Evolutionary conservation across 1,139 yeast genomes (phyloP), one percentile per base, ranked within the genome.

Genomic region (Zygoascus hellenicus): DNA sequence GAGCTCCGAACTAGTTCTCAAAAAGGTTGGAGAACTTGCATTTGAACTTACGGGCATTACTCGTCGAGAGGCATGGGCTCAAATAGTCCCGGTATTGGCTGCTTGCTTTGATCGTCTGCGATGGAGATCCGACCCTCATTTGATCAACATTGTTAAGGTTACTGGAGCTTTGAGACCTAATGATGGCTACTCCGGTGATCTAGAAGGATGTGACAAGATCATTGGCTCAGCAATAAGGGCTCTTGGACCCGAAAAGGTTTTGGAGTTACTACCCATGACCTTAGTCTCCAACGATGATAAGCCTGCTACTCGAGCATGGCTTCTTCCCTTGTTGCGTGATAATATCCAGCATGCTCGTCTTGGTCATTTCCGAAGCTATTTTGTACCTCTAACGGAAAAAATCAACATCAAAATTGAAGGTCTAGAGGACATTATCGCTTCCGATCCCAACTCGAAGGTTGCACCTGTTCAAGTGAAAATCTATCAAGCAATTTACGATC

Each of bases 141-240:
- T 85, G 63, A 67, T 84, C 50, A 72, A 72, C 34, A 77, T 83
- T 36, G 68, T 92, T 54, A 81, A 80, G 54, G 75, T 80, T 22
- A 82, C 90, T 46, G 98, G 97, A 54, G 80, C 80, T 47, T 81
- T 96, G 84, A 76, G 98, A 67, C 78, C 95, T 1, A 94, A 87
- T 61, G 78, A 80, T 28, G 80, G 76, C 40, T 74, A 76, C 44
- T 80, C 83, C 55, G 89, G 90, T 38, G 77, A 81, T 54, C 81
- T 86, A 57, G 77, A 76, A 50, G 94, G 83, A 58, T 83, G 94
- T 16, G 98, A 92, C 63, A 75, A 73, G 32, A 88, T 88, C 2
- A 77, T 92, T 53, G 81, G 89, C 22, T 79, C 90, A 32, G 88
- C 92, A 2, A 79, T 92, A 46, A 66, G 86, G 2, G 78, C 83